These are phyloP conservation scores for Saccharomyces paradoxus DNA, from an alignment of 805 yeast genomes.

Conservation along the genomic window DNA sequence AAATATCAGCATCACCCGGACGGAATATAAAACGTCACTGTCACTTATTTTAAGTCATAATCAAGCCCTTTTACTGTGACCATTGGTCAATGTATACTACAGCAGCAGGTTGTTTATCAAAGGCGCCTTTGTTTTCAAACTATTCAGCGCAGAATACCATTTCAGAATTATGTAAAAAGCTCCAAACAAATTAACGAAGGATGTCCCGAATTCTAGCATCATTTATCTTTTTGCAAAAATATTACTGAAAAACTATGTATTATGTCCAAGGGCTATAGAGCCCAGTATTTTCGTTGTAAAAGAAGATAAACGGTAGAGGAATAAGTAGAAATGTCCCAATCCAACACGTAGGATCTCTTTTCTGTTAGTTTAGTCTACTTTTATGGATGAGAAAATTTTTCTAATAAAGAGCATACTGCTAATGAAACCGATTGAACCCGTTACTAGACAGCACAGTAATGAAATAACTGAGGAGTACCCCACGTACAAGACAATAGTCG, in stretches of 20 bases:
- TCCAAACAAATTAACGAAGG: too few species aligned
- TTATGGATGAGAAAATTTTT: slow-evolving; percentile 74
- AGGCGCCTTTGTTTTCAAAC: too few species aligned
- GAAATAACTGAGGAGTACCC: slow-evolving; percentile 78
- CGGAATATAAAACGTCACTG: background rate
- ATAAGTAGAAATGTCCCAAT: background rate
- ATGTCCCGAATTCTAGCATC: too few species aligned
- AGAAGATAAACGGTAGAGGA: background rate
- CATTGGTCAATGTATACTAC: too few species aligned
- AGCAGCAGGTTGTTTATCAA: too few species aligned
- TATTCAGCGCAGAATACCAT: too few species aligned
- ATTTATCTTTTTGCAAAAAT: background rate
- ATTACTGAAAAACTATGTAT: background rate
- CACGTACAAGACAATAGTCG: slow-evolving; percentile 68
- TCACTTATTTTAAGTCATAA: background rate
- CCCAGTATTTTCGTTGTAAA: background rate
- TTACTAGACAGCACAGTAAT: slow-evolving; percentile 61
- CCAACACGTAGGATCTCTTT: background rate
- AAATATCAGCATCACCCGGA: background rate
- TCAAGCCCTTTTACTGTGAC: too few species aligned
- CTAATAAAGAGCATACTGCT: slow-evolving; percentile 67
- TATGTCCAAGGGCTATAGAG: background rate
- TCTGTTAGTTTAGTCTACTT: slow-evolving; percentile 53
- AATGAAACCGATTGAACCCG: slow-evolving; percentile 83
- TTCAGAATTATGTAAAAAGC: too few species aligned